These are phyloP conservation scores for Chimonanthus praecox DNA, from an alignment of 164 flowering plant species.

Conservation along the genomic window DNA sequence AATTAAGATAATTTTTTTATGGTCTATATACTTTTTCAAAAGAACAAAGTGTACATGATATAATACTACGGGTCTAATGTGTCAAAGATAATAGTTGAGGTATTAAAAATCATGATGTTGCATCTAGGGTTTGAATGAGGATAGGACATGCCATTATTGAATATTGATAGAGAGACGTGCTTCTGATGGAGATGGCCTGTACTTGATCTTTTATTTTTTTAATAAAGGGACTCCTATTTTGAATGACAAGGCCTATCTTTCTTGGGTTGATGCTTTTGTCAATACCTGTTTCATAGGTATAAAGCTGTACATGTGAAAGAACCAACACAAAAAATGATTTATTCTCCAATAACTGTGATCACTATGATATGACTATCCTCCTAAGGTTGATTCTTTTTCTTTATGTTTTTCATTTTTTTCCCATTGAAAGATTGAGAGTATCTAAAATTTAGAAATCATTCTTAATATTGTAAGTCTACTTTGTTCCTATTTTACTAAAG, in stretches of 20 bases:
- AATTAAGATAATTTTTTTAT: too few species aligned
- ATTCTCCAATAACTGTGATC: conserved; percentile 13
- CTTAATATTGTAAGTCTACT: too few species aligned
- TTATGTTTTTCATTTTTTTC: background rate
- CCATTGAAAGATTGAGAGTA: background rate
- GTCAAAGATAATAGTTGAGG: background rate
- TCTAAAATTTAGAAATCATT: too few species aligned
- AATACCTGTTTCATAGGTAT: background rate
- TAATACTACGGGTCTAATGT: too few species aligned
- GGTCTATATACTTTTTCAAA: too few species aligned
- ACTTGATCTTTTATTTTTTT: background rate
- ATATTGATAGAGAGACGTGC: conserved; percentile 7
- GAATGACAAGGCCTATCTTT: background rate
- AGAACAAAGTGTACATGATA: too few species aligned
- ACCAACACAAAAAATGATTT: background rate
- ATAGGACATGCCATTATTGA: conserved; percentile 8
- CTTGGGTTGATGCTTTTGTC: conserved; percentile 10
- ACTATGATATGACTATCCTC: conserved; percentile 2
- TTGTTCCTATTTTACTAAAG: too few species aligned
- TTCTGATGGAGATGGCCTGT: background rate
- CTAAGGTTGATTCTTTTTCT: background rate
- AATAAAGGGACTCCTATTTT: background rate
- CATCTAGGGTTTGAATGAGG: background rate
- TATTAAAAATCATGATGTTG: background rate
- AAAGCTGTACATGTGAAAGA: background rate